Conservation (phyloP, 2,329 filamentous ascomycete genomes). For the Pestalotiopsis sp. region DNA sequence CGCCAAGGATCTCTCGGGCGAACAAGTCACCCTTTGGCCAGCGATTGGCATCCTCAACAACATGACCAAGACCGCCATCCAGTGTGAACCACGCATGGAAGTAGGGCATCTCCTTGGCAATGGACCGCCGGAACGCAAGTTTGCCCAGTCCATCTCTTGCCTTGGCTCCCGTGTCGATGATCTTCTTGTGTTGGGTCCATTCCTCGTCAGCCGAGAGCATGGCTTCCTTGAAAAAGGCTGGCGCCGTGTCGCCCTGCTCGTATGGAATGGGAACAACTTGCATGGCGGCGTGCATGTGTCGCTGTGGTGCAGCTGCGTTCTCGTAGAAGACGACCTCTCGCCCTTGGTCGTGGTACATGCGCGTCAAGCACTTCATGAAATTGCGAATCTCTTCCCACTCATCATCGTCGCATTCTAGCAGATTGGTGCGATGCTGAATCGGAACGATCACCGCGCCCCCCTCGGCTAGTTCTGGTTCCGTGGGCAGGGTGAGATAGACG, state of each 20-base stretch:
- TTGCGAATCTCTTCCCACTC: conserved; percentile 99
- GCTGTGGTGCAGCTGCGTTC: conserved; percentile 81
- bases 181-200: conserved; percentile 93
- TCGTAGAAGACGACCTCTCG: conserved; percentile 97
- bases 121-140: conserved; percentile 75
- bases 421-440: conserved; percentile 81
- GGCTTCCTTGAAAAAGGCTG: conserved; percentile 94
- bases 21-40: conserved; percentile 95
- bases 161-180: conserved; percentile 81
- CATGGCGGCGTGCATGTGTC: conserved; percentile 83
- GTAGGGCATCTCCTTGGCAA: conserved; percentile 97
- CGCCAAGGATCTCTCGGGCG: conserved; percentile 86
- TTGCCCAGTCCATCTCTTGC: conserved; percentile 73
- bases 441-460: conserved; percentile 89
- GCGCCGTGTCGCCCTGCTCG: conserved; percentile 86
- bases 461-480: conserved; percentile 82
- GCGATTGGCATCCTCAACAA: conserved; percentile 81
- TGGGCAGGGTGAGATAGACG: conserved; percentile 85
- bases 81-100: conserved; percentile 96
- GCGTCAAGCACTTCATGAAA: conserved; percentile 95
- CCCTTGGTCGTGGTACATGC: conserved; percentile 93
- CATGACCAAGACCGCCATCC: conserved; percentile 88
- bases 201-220: conserved; percentile 87
- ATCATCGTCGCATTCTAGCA: conserved; percentile 97
- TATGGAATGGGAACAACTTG: conserved; percentile 86